Base-by-base conservation (phyloP, 148 eudicot species). In the Rhododendron molle region DNA sequence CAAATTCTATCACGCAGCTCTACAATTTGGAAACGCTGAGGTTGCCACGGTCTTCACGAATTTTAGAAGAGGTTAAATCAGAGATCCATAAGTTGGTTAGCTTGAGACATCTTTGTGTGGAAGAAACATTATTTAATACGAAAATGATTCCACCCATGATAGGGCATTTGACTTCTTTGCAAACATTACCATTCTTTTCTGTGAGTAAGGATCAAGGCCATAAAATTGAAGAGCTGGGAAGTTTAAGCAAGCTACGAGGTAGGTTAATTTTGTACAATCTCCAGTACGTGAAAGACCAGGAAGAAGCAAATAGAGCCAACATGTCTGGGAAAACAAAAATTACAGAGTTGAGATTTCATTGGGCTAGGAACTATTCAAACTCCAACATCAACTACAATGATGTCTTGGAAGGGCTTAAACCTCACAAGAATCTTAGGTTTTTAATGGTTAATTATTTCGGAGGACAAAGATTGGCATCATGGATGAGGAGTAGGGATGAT, bases 1-100 rank as follows among this genome's bases (percentile, higher is more conserved):
- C 89, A 0, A 32, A 76, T 14, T 87, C 76, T 10, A 43, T 87
- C 26, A 74, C 50, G 3, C 30, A 12, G 38, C 89, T 87, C 74
- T 74, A 80, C 20, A 56, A 85, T 23, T 60, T 74, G 78, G 85
- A 84, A 32, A 84, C 85, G 0, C 38, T 87, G 20, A 50, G 67
- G 2, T 21, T 36, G 14, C 15, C 7, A 0, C 15, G n/a, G n/a
- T n/a, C n/a, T n/a, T n/a, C n/a, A n/a, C n/a, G n/a, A n/a, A n/a
- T n/a, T n/a, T n/a, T n/a, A n/a, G 2, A 23, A 12, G n/a, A 32
- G 38, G 2, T 36, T 36, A 0, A 7, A 32, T 23, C 3, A 0
- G 11, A 60, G 1, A 23, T 60, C 6, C 69, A 60, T 60, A 23
- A 23, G 12, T 60, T 60, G 28, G 28, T 60, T 54, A 54, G 1